phyloP scores from a whole-genome alignment of 176 grass and related monocot species.

The Triticum turgidum region DNA sequence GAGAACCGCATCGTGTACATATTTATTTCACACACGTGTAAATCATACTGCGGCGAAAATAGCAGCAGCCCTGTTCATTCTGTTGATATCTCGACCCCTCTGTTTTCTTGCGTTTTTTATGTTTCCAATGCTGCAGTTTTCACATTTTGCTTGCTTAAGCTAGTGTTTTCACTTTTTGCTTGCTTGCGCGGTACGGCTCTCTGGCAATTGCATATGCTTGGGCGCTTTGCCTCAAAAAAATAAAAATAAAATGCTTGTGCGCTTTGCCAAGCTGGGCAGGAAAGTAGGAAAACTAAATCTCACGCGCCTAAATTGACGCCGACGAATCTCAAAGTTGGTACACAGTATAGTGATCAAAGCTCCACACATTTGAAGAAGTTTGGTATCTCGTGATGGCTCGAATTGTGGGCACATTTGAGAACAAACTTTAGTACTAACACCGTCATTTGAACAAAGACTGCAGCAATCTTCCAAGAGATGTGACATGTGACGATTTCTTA shows the following conservation, averaged over 20 bases:
- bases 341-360: too few relatives aligned
- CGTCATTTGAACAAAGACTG: too few relatives aligned
- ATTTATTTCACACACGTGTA: conserved; percentile 11
- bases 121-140: not conserved
- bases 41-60: not conserved
- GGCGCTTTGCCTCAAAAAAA: not conserved
- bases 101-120: not conserved
- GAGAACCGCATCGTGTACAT: conserved; percentile 32
- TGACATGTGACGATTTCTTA: too few relatives aligned
- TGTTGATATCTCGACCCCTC: not conserved
- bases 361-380: not conserved
- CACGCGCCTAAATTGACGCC: too few relatives aligned
- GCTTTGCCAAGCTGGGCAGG: not conserved
- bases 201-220: not conserved
- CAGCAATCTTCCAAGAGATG: too few relatives aligned
- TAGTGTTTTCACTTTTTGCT: not conserved
- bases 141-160: not conserved
- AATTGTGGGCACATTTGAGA: not conserved
- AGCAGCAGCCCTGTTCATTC: conserved; percentile 22
- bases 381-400: not conserved
- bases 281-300: not conserved
- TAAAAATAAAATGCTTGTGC: too few relatives aligned
- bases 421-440: too few relatives aligned
- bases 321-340: too few relatives aligned
- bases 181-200: not conserved